A percentile compares a stretch with the other conserved stretches of the same genome.
phyloP scores from a whole-genome alignment of 441 rosid species.

The Sinapis alba region DNA sequence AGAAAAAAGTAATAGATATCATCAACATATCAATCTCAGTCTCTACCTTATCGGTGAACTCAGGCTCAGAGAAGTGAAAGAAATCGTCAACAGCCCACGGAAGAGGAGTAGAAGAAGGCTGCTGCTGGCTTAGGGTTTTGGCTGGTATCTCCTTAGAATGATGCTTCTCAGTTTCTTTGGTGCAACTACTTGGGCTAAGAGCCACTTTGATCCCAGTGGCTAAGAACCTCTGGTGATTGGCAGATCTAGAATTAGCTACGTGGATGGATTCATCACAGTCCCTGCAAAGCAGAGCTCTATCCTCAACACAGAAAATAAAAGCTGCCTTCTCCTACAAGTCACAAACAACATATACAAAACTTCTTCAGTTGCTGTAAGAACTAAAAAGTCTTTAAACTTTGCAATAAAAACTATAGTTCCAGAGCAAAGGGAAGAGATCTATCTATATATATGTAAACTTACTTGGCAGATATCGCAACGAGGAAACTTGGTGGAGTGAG shows the following conservation, averaged over 20 bases:
- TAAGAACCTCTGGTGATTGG: slow-evolving; percentile 69
- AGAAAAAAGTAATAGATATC: not conserved
- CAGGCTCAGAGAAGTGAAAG: slow-evolving; percentile 68
- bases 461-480: slow-evolving; percentile 1
- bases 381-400: not conserved
- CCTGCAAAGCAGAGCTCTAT: not conserved
- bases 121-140: slow-evolving; percentile 48
- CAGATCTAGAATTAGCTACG: not conserved
- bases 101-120: slow-evolving; percentile 41
- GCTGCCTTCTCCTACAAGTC: slow-evolving; percentile 8
- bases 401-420: not conserved
- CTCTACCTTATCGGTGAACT: slow-evolving; percentile 69
- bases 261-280: not conserved
- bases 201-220: slow-evolving; percentile 84
- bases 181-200: slow-evolving; percentile 60
- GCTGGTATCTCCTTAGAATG: slow-evolving; percentile 29
- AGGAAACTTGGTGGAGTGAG: not conserved
- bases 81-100: slow-evolving; percentile 84
- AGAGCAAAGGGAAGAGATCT: not conserved
- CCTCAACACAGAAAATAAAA: not conserved
- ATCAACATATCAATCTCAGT: not conserved
- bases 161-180: slow-evolving; percentile 49
- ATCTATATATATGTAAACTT: not conserved
- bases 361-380: not conserved
- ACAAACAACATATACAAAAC: not conserved